Evolutionary conservation across 2,329 filamentous ascomycete species (phyloP).

Genomic region (Colletotrichum viniferum): DNA sequence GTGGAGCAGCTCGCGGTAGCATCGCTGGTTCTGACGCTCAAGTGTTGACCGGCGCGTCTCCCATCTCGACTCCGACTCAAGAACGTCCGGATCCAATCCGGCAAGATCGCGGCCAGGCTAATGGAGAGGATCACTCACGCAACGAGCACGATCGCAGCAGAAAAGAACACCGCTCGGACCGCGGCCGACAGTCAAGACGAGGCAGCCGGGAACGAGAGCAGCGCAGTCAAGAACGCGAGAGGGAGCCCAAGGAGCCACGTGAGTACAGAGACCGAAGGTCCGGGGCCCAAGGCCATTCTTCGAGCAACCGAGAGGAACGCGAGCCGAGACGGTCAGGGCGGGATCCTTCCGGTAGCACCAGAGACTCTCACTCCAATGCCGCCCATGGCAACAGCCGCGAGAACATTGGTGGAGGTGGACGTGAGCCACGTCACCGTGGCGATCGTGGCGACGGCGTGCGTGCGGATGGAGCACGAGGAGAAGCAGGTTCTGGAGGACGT

Average conservation of each 20-base stretch:
- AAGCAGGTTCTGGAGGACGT: constrained; percentile 29
- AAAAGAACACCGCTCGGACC: constrained; percentile 46
- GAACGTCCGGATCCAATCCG: constrained; percentile 53
- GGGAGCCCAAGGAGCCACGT: constrained; percentile 48
- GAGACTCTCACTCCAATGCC: constrained; percentile 6
- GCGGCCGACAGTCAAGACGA: constrained; percentile 41
- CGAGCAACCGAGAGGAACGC: constrained; percentile 27
- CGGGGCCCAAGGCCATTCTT: constrained; percentile 26
- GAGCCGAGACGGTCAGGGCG: constrained; percentile 28
- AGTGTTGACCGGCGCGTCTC: constrained; percentile 59
- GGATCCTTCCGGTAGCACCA: constrained; percentile 11
- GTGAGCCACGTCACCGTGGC: constrained; percentile 33
- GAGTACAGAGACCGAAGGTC: constrained; percentile 50
- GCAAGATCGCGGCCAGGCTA: constrained; percentile 37
- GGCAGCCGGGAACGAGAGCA: constrained; percentile 47
- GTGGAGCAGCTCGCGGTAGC: constrained; percentile 41
- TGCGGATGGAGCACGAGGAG: constrained; percentile 17
- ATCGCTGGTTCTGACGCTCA: constrained; percentile 61
- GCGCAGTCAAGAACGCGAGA: constrained; percentile 50
- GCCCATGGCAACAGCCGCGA: constrained; percentile 28
- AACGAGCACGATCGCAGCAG: constrained; percentile 49
- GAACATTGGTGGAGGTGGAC: background rate
- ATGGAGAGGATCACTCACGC: constrained; percentile 40
- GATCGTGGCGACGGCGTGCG: constrained; percentile 24
- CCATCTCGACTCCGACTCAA: constrained; percentile 50